Conservation (phyloP, 2,329 filamentous ascomycete genomes). For the Cyanodermella asteris region DNA sequence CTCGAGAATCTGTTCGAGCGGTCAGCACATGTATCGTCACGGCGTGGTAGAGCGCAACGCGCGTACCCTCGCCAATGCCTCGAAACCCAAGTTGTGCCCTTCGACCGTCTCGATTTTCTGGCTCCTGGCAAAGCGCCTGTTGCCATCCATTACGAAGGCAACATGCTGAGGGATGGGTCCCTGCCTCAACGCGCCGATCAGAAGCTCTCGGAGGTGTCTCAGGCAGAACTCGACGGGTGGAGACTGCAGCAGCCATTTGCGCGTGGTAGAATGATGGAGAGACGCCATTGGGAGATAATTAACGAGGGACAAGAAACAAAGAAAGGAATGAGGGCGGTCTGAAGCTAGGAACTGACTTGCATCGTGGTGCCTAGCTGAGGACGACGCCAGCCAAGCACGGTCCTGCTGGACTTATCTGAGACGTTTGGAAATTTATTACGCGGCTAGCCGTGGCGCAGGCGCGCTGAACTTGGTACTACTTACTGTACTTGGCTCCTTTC, state of each 20-base stretch:
- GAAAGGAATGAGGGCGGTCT: too few species aligned
- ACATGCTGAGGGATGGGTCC: conserved; percentile 86
- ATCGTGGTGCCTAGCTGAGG: too few species aligned
- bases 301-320: too few species aligned
- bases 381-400: too few species aligned
- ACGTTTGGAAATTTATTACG: too few species aligned
- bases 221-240: conserved; percentile 85
- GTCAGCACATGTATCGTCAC: conserved; percentile 4
- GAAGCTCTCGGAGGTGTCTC: conserved; percentile 53
- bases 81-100: conserved; percentile 87
- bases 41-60: conserved; percentile 1
- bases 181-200: conserved; percentile 75
- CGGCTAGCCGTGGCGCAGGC: too few species aligned
- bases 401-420: too few species aligned
- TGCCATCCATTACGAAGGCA: conserved; percentile 99
- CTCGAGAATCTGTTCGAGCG: conserved; percentile 52
- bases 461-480: too few species aligned
- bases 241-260: conserved; percentile 63
- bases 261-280: conserved; percentile 37
- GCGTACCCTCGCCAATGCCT: conserved; percentile 66
- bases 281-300: conserved; percentile 24
- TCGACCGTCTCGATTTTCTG: conserved; percentile 93
- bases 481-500: too few species aligned
- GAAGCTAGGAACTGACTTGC: too few species aligned
- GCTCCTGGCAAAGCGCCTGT: conserved; percentile 71